Conservation (phyloP, 2,329 filamentous ascomycete genomes). For the Polytolypa hystricis region DNA sequence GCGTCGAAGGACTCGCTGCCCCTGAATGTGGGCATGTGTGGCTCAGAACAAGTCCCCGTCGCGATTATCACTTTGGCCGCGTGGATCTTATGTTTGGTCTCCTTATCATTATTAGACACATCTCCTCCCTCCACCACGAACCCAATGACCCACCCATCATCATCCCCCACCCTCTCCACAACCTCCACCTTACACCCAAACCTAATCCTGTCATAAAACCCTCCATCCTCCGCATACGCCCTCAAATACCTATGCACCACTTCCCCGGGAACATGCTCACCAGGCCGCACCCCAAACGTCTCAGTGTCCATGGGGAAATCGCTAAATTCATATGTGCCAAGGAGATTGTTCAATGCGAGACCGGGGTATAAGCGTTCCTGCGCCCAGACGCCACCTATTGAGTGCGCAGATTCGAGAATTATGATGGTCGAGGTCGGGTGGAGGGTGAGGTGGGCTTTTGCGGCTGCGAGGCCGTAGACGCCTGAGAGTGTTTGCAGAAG, state of each 20-base stretch:
- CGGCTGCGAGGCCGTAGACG: constrained; percentile 46
- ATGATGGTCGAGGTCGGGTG: constrained; percentile 47
- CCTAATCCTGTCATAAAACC: constrained; percentile 36
- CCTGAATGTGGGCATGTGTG: constrained; percentile 43
- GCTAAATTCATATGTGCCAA: constrained; percentile 61
- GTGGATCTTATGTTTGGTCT: constrained; percentile 16
- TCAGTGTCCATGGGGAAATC: constrained; percentile 59
- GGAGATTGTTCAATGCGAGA: constrained; percentile 62
- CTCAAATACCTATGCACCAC: constrained; percentile 48
- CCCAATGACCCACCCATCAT: constrained; percentile 22
- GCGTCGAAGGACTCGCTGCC: constrained; percentile 41
- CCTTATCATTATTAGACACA: constrained; percentile 12
- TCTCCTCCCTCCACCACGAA: constrained; percentile 14
- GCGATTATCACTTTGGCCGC: constrained; percentile 47
- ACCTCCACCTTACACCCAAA: constrained; percentile 40
- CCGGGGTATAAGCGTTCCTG: constrained; percentile 54
- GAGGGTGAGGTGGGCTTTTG: constrained; percentile 50
- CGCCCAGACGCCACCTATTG: constrained; percentile 60
- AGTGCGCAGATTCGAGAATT: constrained; percentile 47
- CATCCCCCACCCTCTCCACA: constrained; percentile 27
- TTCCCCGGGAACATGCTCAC: constrained; percentile 49
- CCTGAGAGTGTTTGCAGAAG: not conserved
- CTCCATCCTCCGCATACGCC: constrained; percentile 44
- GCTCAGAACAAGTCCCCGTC: constrained; percentile 49
- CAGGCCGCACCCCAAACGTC: constrained; percentile 37